Evolutionary conservation across 169 alveolate species (phyloP).

Genomic region (Plasmodium adleri): DNA sequence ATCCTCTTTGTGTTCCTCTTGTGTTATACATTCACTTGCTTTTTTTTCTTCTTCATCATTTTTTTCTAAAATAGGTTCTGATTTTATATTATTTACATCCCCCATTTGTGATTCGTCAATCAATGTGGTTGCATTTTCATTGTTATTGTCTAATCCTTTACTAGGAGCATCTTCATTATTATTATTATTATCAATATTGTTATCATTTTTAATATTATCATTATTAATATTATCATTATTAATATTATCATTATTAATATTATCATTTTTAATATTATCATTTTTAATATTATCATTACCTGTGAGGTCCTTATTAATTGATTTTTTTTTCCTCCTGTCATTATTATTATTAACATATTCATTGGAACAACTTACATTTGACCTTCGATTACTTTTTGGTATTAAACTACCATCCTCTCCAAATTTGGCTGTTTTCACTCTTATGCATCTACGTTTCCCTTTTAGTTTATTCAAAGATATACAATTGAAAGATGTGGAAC

Average conservation of each 20-base stretch:
- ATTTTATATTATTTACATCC: too few relatives aligned
- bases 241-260: background rate
- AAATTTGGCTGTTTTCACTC: background rate
- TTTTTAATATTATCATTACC: background rate
- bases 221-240: background rate
- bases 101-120: too few relatives aligned
- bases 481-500: conserved; percentile 26
- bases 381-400: background rate
- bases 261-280: background rate
- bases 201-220: background rate
- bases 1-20: too few relatives aligned
- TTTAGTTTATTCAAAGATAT: conserved; percentile 6
- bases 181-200: background rate
- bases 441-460: conserved; percentile 1
- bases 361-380: background rate
- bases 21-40: too few relatives aligned
- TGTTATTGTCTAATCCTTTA: too few relatives aligned
- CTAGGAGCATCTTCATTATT: too few relatives aligned
- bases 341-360: background rate
- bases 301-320: background rate
- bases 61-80: too few relatives aligned
- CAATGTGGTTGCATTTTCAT: too few relatives aligned
- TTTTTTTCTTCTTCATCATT: too few relatives aligned
- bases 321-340: background rate
- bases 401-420: background rate